Evolutionary conservation across 495 filamentous ascomycete species (phyloP).

Genomic region (Daldinia decipiens): DNA sequence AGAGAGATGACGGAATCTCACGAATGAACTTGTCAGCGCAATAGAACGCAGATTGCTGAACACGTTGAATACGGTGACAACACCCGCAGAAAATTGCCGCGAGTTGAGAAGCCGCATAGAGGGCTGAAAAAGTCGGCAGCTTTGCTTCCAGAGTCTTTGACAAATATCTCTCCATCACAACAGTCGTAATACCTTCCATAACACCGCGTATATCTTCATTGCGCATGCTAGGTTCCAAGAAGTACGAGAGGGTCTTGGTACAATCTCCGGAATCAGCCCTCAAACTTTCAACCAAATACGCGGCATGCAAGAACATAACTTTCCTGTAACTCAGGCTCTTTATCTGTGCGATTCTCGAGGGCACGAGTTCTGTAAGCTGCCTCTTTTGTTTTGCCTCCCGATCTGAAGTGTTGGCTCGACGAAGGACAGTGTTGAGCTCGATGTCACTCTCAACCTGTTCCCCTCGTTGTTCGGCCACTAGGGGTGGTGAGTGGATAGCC

Average conservation of each 20-base stretch:
- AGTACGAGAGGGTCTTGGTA: constrained; percentile 87
- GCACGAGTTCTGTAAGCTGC: constrained; percentile 74
- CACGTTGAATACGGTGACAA: constrained; percentile 89
- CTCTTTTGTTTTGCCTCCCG: constrained; percentile 83
- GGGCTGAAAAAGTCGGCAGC: constrained; percentile 78
- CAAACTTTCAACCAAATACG: constrained; percentile 84
- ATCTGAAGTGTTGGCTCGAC: constrained; percentile 80
- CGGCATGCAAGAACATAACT: constrained; percentile 88
- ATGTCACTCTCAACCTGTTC: constrained; percentile 94
- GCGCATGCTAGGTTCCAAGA: constrained; percentile 87
- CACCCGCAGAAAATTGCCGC: constrained; percentile 84
- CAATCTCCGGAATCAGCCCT: constrained; percentile 86
- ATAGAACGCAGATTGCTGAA: constrained; percentile 82
- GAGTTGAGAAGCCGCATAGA: constrained; percentile 87
- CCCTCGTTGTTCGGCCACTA: constrained; percentile 83
- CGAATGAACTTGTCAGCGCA: constrained; percentile 87
- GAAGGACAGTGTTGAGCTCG: constrained; percentile 90
- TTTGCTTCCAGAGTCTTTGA: constrained; percentile 73
- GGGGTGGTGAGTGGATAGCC: constrained; percentile 83
- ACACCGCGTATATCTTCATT: constrained; percentile 80
- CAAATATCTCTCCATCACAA: constrained; percentile 78
- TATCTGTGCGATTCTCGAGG: constrained; percentile 78
- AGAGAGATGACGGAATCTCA: constrained; percentile 87
- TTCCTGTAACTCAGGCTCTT: constrained; percentile 83
- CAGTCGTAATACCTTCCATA: constrained; percentile 84